Percentiles rank a stretch among this genome's conserved stretches.
Evolutionary conservation across 371 early-diverging fungal genomes (phyloP).

Genomic region (Dichotomocladium elegans): DNA sequence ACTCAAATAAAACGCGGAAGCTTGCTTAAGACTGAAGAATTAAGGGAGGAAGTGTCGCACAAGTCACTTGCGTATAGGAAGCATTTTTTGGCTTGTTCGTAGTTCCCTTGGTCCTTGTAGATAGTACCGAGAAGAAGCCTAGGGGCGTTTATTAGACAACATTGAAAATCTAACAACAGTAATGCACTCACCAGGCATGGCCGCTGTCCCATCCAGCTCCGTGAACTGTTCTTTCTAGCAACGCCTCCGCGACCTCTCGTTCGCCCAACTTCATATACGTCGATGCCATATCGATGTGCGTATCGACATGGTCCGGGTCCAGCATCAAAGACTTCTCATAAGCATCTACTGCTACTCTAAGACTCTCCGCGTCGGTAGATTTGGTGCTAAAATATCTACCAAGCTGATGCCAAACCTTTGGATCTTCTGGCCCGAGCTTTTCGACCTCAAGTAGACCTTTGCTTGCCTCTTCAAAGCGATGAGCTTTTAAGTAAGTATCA

Average conservation of each 20-base stretch:
- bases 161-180: background rate
- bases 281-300: conserved; percentile 20
- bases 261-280: conserved; percentile 13
- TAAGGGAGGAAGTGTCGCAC: conserved; percentile 12
- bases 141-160: conserved; percentile 48
- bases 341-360: conserved; percentile 40
- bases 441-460: conserved; percentile 64
- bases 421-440: conserved; percentile 42
- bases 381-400: conserved; percentile 33
- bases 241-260: conserved; percentile 26
- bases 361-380: conserved; percentile 7
- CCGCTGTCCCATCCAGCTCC: conserved; percentile 30
- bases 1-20: conserved; percentile 32
- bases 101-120: conserved; percentile 17
- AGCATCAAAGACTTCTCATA: conserved; percentile 44
- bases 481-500: conserved; percentile 49
- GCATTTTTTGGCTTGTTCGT: conserved; percentile 29
- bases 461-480: conserved; percentile 54
- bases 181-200: conserved; percentile 25
- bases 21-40: conserved; percentile 5
- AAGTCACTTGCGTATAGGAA: conserved; percentile 27
- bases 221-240: conserved; percentile 24
- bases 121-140: conserved; percentile 19
- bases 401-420: conserved; percentile 53
- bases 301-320: conserved; percentile 27